phyloP scores from a whole-genome alignment of 176 grass and related monocot species.

The Lolium multiflorum region DNA sequence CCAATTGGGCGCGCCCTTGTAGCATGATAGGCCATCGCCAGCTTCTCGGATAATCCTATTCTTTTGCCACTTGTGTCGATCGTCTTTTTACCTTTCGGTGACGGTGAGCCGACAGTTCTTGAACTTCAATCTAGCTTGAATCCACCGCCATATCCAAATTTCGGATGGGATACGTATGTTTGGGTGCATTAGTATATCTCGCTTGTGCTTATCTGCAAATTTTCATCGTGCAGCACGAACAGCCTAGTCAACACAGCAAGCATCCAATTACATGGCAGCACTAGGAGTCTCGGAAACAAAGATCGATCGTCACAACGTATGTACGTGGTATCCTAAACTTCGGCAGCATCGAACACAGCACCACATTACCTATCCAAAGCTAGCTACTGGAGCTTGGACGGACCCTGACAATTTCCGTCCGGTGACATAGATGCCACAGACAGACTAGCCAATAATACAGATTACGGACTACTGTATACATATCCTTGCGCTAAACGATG shows the following conservation, averaged over 20 bases:
- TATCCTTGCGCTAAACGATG: not conserved
- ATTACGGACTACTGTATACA: too few species aligned
- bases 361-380: not conserved
- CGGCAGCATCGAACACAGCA: not conserved
- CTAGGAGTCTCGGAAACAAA: not conserved
- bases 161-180: not conserved
- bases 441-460: not conserved
- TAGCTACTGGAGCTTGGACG: not conserved
- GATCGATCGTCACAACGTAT: too few species aligned
- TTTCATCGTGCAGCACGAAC: not conserved
- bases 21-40: not conserved
- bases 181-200: not conserved
- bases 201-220: not conserved
- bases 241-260: not conserved
- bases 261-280: not conserved
- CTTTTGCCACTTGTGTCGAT: slow-evolving; percentile 31
- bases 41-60: slow-evolving; percentile 17
- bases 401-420: not conserved
- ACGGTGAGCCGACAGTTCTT: not conserved
- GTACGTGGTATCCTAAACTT: not conserved
- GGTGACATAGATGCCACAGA: not conserved
- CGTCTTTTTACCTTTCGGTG: slow-evolving; percentile 12
- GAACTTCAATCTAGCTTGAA: not conserved
- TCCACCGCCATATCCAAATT: slow-evolving; percentile 2
- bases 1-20: slow-evolving; percentile 17